Evolutionary conservation across 2,329 filamentous ascomycete genomes (phyloP), one percentile per base, ranked within the genome.

Genomic region (Aspergillus japonicus): DNA sequence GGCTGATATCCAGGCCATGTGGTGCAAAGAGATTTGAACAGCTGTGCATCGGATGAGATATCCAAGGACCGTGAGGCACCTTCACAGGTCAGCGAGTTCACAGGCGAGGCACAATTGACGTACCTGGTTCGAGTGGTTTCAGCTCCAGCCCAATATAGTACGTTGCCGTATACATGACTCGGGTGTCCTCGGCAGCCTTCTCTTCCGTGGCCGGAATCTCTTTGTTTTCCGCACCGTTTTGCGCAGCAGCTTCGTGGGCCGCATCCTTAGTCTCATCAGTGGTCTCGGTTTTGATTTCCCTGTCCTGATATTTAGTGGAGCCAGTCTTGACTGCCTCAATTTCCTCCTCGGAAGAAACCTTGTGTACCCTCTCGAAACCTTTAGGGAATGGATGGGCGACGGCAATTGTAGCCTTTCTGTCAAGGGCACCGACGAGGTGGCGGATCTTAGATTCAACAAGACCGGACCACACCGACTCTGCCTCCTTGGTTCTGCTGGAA

Each of bases 381-480:
- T 98, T 96, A 69, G 92, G 94, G 81, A 93, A 99, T 0, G 93
- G 90, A 67, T 95, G 92, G 0, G 95, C 93, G 24, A 96, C 81
- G 39, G 88, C 87, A 65, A 98, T 92, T 16, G 88, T 89, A 48
- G 85, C 81, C 67, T 95, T 91, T 58, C 88, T 84, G 71, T 98
- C 95, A 47, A 98, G 83, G 50, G 89, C 89, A 64, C 88, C 86
- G 16, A 97, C 91, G 16, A 99, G 83, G 67, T 94, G 83, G 66
- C 95, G 87, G 47, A 98, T 87, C 76, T 96, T 97, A 16, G 95
- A 97, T 75, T 98, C 92, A 4, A 99, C 91, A 55, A 94, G 87
- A 44, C 95, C 95, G 19, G 91, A 91, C 91, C 94, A 98, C 2
- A 89, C 84, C 57, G 91, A 88, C 71, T 96, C 90, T 1, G 89